Base-by-base conservation (phyloP, 1,139 yeast species). In the Magnusiomyces sp. region DNA sequence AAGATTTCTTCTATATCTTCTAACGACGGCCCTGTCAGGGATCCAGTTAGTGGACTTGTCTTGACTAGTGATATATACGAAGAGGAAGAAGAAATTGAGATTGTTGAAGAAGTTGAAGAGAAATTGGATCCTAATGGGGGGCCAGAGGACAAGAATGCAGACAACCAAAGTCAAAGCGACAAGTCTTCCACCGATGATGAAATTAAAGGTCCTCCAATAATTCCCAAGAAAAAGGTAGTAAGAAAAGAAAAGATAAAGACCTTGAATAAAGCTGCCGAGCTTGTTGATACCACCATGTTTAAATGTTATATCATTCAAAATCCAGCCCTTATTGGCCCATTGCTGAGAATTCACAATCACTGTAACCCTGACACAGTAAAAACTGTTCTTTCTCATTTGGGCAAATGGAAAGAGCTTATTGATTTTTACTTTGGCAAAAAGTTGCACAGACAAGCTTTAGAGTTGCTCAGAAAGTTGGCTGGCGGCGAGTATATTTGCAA, bases 251-350 rank as follows among this genome's bases (percentile, higher is more conserved):
- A 23, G 29, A 7, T 23, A 23, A 23, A 23, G 7, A 23, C 29
- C 45, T 60, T 71, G 14, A 61, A 62, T 3, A 59, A 62, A 2
- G 63, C 76, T 11, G 77, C 84, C 1, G 66, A 65, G 11, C 66
- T 81, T 1, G 77, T 92, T 4, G 98, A 92, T 60, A 86, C 96
- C 0, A 75, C 89, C 0, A 71, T 92, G 32, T 87, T 92, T 59
- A 72, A 79, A 49, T 80, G 95, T 54, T 92, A 92, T 62, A 72
- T 80, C 56, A 65, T 79, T 29, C 76, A 78, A 38, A 79, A 79
- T 51, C 87, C 89, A 0, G 76, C 83, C 58, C 72, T 92, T 61
- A 74, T 92, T 16, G 95, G 95, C 0, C 94, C 97, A 0, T 74
- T 92, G 34, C 73, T 92, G 6, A 71, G 97, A 48, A 73, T 89